Conservation (phyloP, 2,329 filamentous ascomycete species). For the Phyllosticta citriasiana region DNA sequence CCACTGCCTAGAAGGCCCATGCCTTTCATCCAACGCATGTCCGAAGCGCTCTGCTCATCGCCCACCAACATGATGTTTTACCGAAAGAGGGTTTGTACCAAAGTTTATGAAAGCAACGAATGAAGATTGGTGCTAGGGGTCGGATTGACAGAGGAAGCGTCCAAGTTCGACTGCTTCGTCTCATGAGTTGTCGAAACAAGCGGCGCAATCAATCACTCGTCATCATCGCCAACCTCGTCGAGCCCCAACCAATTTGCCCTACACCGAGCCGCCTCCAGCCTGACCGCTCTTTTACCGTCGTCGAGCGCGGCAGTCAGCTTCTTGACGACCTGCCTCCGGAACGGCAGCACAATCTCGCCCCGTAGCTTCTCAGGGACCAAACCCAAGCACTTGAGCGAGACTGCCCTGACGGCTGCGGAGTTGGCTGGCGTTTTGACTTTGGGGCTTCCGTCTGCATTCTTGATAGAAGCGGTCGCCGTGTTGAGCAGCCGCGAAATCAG, state of each 20-base stretch:
- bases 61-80: no score
- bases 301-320: slow-evolving; percentile 47
- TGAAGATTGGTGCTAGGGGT: no score
- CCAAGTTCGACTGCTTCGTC: no score
- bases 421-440: slow-evolving; percentile 7
- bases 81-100: no score
- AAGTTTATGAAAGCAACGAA: no score
- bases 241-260: slow-evolving; percentile 50
- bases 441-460: neutral
- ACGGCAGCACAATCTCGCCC: slow-evolving; percentile 44
- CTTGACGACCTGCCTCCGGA: slow-evolving; percentile 47
- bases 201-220: slow-evolving; percentile 9
- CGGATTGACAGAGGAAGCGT: no score
- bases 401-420: slow-evolving; percentile 32
- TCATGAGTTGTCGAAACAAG: no score
- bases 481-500: slow-evolving; percentile 47
- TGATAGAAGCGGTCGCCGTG: slow-evolving; percentile 25
- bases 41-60: no score
- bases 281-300: slow-evolving; percentile 52
- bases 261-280: slow-evolving; percentile 53
- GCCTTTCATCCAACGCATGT: no score
- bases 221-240: slow-evolving; percentile 49
- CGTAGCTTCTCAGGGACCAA: slow-evolving; percentile 39
- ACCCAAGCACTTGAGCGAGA: slow-evolving; percentile 39
- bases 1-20: no score